Evolutionary conservation across 345 rosid genomes (phyloP).

Genomic region (Camelina hispida): DNA sequence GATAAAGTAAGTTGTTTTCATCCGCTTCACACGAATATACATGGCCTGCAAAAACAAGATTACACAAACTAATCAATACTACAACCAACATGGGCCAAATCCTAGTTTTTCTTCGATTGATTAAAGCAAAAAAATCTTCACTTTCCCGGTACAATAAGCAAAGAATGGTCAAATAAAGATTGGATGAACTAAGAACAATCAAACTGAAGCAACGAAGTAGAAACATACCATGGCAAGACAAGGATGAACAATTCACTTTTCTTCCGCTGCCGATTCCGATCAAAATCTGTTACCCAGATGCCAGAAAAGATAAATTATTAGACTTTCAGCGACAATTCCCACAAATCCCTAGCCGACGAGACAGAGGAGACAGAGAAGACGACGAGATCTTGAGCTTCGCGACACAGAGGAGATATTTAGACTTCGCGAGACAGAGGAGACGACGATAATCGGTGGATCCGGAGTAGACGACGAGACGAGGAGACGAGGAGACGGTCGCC

Average conservation of each 20-base stretch:
- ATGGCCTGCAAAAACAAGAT: slow-evolving; percentile 60
- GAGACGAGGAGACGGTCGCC: no score
- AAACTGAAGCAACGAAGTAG: slow-evolving; percentile 7
- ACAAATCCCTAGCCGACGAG: background rate
- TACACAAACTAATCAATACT: slow-evolving; percentile 13
- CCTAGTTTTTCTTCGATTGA: no score
- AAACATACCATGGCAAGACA: slow-evolving; percentile 36
- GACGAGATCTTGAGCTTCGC: no score
- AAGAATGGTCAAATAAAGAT: slow-evolving; percentile 13
- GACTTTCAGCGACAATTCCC: background rate
- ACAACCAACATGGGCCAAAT: slow-evolving; percentile 4
- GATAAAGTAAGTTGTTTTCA: slow-evolving; percentile 84
- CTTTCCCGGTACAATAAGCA: background rate
- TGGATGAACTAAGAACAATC: background rate
- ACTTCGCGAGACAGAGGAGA: no score
- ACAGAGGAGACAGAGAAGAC: no score
- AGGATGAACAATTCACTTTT: slow-evolving; percentile 26
- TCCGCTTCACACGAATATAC: slow-evolving; percentile 91
- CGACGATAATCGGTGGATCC: no score
- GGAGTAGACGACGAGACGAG: no score
- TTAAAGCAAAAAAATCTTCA: no score
- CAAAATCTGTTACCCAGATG: slow-evolving; percentile 9
- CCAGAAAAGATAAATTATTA: background rate
- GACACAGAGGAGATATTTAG: no score
- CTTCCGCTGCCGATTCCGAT: slow-evolving; percentile 17